Evolutionary conservation across 108 stramenopile species (phyloP), one percentile per base, ranked within the genome.

Genomic region (Cylindrotheca closterium): DNA sequence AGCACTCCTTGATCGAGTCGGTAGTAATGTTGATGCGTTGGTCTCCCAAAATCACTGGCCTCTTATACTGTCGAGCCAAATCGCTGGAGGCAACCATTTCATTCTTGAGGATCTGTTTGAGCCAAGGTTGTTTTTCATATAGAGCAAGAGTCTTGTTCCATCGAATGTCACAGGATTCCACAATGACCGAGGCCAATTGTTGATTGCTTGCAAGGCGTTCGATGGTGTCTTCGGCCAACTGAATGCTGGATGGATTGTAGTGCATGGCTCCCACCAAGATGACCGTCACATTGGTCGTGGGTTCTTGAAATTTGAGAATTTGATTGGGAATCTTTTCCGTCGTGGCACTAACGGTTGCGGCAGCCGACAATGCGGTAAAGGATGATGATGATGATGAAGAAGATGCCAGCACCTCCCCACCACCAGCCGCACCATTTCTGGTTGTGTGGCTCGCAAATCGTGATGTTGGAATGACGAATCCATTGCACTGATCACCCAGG

Each of bases 61-160:
- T 68, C 8, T 82, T 5, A 32, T 79, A 82, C 15, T 28, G 7
- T 46, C 71, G 19, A 25, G 82, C 82, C 25, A 79, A 51, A 50
- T 81, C 80, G 42, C 73, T 65, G 3, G 86, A 82, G 17, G 86
- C 78, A 42, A 66, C 57, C 86, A 87, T 87, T 58, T 87, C 86
- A 42, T 78, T 82, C 25, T 64, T 52, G 10, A 86, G 52, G 27
- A 77, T 55, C 17, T 62, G 42, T 47, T 75, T 58, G 18, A 74
- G 55, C 25, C 79, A 37, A n/a, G 79, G 53, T 46, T 53, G 67
- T 32, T 58, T 30, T 0, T 24, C 49, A 2, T 52, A 47, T 33
- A 74, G 24, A 46, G 81, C 83, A 25, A 69, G 30, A 5, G 83
- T 80, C 7, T 78, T 70, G 51, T 82, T 84, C 85, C 85, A 86